phyloP scores from a whole-genome alignment of 352 stramenopile species.

The Phytophthora brassicae region DNA sequence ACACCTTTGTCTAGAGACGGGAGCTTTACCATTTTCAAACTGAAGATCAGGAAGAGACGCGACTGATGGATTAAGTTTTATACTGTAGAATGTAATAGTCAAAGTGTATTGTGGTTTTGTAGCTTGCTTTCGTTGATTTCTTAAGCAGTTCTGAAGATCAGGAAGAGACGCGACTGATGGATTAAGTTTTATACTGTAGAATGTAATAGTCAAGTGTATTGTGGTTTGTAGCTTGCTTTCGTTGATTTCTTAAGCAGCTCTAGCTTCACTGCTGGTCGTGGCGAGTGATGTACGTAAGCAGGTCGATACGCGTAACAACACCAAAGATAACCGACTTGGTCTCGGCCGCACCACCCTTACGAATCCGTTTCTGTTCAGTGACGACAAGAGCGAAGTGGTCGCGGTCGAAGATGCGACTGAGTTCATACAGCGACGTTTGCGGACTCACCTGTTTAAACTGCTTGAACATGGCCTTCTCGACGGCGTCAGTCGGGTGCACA shows the following conservation, averaged over 20 bases:
- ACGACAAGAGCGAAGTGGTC: constrained; percentile 96
- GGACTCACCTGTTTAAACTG: constrained; percentile 95
- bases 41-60: constrained; percentile 25
- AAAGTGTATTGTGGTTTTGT: too few relatives aligned
- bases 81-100: too few relatives aligned
- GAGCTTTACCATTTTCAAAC: constrained; percentile 29
- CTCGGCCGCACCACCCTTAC: constrained; percentile 65
- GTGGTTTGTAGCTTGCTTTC: too few relatives aligned
- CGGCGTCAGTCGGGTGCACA: constrained; percentile 82
- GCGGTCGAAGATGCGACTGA: constrained; percentile 94
- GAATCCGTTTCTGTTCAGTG: constrained; percentile 92
- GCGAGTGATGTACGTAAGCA: constrained; percentile 94
- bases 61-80: constrained; percentile 1
- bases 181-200: background rate
- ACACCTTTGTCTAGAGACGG: constrained; percentile 31
- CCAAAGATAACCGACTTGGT: constrained; percentile 92
- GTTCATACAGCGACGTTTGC: constrained; percentile 88
- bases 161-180: constrained; percentile 25
- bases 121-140: too few relatives aligned
- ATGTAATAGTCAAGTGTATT: constrained; percentile 21
- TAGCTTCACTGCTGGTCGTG: constrained; percentile 40
- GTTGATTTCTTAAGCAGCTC: background rate
- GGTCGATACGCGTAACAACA: constrained; percentile 95
- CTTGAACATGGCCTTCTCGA: constrained; percentile 95
- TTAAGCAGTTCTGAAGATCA: too few relatives aligned